phyloP scores from a whole-genome alignment of 176 grass and related monocot species.

The Ananas comosus region DNA sequence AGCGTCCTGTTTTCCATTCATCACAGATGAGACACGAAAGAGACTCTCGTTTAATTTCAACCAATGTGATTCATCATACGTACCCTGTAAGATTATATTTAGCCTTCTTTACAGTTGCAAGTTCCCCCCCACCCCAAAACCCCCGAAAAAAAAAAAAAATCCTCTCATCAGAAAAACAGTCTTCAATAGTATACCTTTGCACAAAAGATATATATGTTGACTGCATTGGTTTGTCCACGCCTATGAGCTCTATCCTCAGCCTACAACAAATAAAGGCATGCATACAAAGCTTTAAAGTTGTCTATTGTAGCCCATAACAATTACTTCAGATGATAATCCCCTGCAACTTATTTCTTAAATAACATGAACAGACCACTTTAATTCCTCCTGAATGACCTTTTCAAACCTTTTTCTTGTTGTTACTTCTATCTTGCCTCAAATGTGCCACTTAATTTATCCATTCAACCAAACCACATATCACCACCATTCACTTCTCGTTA shows the following conservation, averaged over 20 bases:
- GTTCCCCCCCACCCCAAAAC: neutral
- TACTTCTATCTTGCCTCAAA: no score
- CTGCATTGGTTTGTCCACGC: slow-evolving; percentile 78
- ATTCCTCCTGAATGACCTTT: no score
- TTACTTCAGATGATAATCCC: no score
- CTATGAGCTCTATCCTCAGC: slow-evolving; percentile 98
- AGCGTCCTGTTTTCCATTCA: slow-evolving; percentile 90
- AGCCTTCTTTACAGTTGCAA: slow-evolving; percentile 5
- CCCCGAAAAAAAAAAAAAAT: neutral
- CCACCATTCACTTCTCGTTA: no score
- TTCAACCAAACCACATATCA: no score
- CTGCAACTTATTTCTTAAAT: no score
- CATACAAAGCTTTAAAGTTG: slow-evolving; percentile 11
- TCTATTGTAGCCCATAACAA: neutral
- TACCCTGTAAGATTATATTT: slow-evolving; percentile 41
- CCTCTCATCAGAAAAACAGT: neutral
- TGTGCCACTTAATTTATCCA: no score
- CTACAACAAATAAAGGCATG: slow-evolving; percentile 36
- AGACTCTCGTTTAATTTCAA: slow-evolving; percentile 65
- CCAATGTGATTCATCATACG: slow-evolving; percentile 79
- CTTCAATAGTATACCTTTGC: slow-evolving; percentile 44
- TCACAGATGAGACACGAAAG: slow-evolving; percentile 74
- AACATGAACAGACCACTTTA: no score
- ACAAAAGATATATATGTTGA: slow-evolving; percentile 98
- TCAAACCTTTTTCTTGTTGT: no score